Evolutionary conservation across 2,329 filamentous ascomycete genomes (phyloP).

Genomic region (Pseudophaeomoniella oleicola): DNA sequence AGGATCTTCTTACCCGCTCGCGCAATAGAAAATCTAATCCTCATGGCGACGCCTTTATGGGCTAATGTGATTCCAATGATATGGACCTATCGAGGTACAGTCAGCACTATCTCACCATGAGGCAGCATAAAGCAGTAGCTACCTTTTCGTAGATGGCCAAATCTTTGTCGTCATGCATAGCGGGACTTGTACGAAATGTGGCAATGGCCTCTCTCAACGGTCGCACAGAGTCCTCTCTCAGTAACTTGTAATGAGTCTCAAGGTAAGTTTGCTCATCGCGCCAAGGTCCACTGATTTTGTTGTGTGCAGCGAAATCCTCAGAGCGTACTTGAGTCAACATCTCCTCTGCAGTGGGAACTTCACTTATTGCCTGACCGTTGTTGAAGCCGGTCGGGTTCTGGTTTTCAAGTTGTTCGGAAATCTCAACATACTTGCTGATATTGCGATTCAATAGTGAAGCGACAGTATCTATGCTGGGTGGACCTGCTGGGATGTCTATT

Average conservation of each 20-base stretch:
- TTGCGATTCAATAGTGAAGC: no score
- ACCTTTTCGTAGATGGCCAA: constrained; percentile 59
- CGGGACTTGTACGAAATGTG: constrained; percentile 36
- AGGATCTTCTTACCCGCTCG: constrained; percentile 51
- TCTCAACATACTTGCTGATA: no score
- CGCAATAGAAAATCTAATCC: constrained; percentile 55
- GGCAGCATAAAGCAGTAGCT: constrained; percentile 6
- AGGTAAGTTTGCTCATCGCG: constrained; percentile 51
- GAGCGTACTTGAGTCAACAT: constrained; percentile 16
- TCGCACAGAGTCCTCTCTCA: constrained; percentile 59
- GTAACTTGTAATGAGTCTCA: constrained; percentile 56
- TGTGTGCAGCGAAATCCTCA: constrained; percentile 29
- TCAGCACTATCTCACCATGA: constrained; percentile 1
- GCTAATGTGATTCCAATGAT: constrained; percentile 52
- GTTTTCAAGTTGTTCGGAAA: no score
- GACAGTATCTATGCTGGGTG: no score
- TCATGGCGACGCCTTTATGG: constrained; percentile 46
- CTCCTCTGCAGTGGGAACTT: constrained; percentile 25
- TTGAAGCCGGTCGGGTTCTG: no score
- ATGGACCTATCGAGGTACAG: constrained; percentile 42
- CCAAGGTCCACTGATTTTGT: constrained; percentile 44
- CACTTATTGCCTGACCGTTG: constrained; percentile 6
- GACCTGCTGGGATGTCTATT: no score
- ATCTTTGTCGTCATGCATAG: constrained; percentile 41
- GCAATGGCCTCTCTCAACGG: constrained; percentile 54